These are phyloP conservation scores for Cryptococcus sp. DNA, from an alignment of 1,284 basidiomycete genomes.

Conservation along the genomic window DNA sequence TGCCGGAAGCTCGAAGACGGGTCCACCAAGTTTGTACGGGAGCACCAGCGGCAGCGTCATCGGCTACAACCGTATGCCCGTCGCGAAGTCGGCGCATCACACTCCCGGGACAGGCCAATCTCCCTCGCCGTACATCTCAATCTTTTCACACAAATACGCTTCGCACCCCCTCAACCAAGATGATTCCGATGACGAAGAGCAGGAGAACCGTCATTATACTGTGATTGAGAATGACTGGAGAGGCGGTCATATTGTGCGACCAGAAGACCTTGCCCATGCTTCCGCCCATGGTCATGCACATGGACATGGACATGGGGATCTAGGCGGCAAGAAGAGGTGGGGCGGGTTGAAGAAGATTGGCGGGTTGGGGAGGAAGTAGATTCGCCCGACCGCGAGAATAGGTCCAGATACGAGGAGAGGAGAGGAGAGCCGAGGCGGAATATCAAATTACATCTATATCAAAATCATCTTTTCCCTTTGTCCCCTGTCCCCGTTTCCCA, in stretches of 20 bases:
- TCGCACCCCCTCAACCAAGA: constrained; percentile 31
- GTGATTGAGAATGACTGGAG: constrained; percentile 44
- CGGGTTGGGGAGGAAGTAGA: constrained; percentile 11
- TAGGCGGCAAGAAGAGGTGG: constrained; percentile 15
- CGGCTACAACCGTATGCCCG: constrained; percentile 3
- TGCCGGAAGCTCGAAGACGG: background rate
- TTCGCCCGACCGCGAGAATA: too few relatives aligned
- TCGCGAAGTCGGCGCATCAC: constrained; percentile 5
- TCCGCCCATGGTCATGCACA: constrained; percentile 2
- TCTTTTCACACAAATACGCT: constrained; percentile 31
- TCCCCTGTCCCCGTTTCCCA: too few relatives aligned
- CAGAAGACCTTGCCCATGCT: constrained; percentile 8
- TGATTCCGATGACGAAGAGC: constrained; percentile 39
- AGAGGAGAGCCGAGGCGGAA: too few relatives aligned
- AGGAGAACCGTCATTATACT: constrained; percentile 24
- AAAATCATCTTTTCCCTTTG: too few relatives aligned
- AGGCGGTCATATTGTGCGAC: constrained; percentile 24
- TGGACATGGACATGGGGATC: background rate
- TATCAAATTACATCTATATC: too few relatives aligned
- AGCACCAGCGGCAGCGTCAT: background rate
- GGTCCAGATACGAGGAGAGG: too few relatives aligned
- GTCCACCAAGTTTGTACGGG: background rate
- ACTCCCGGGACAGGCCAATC: background rate
- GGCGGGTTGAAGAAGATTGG: constrained; percentile 7
- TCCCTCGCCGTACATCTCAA: constrained; percentile 31